A percentile compares a stretch with the other conserved stretches of the same genome.
These are phyloP conservation scores for Gnomoniopsis sp. DNA, from an alignment of 2,329 filamentous ascomycete genomes.

Conservation along the genomic window DNA sequence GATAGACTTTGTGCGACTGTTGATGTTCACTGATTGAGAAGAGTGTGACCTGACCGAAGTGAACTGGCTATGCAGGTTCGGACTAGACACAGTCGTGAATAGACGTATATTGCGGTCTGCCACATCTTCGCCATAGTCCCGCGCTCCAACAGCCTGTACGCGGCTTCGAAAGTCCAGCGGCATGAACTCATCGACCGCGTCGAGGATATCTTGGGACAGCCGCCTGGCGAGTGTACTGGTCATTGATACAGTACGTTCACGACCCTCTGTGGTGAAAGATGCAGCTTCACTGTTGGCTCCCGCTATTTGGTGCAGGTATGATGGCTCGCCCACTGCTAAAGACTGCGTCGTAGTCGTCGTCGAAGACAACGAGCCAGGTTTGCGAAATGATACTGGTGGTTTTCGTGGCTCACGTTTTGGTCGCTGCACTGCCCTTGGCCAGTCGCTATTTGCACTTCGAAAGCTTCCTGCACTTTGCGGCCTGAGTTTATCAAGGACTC, in stretches of 20 bases:
- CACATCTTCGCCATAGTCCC: conserved; percentile 62
- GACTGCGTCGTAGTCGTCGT: conserved; percentile 7
- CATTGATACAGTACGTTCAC: conserved; percentile 8
- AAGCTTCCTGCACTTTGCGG: conserved; percentile 31
- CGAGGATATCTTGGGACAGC: conserved; percentile 41
- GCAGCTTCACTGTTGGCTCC: neutral
- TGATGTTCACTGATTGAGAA: neutral
- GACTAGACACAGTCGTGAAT: conserved; percentile 12
- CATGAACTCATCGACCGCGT: conserved; percentile 52
- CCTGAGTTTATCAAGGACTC: conserved; percentile 24
- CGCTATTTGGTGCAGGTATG: neutral
- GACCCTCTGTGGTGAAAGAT: neutral
- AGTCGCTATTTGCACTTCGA: neutral
- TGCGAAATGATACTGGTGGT: conserved; percentile 19
- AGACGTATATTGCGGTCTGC: conserved; percentile 56
- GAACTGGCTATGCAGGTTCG: neutral
- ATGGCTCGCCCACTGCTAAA: neutral
- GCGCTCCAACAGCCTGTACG: conserved; percentile 46
- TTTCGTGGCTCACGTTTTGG: conserved; percentile 10
- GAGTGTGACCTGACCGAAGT: neutral
- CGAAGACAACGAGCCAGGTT: conserved; percentile 10
- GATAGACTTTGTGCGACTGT: neutral
- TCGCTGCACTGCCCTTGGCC: conserved; percentile 1
- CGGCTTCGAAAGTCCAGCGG: conserved; percentile 46
- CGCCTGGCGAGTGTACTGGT: conserved; percentile 1